These are phyloP conservation scores for Aspergillus bombycis DNA, from an alignment of 2,329 filamentous ascomycete genomes.

Conservation along the genomic window DNA sequence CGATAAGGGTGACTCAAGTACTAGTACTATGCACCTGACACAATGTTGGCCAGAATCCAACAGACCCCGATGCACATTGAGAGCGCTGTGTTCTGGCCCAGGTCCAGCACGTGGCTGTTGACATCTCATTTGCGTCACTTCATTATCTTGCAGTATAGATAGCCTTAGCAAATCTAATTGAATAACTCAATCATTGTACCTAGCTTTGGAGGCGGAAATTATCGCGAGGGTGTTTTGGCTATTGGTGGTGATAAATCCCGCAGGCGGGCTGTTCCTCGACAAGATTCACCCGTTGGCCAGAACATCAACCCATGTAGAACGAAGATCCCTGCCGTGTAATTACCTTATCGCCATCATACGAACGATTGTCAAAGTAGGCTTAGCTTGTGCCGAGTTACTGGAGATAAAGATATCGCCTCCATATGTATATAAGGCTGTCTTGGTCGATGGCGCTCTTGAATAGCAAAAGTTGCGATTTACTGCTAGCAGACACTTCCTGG, in stretches of 20 bases:
- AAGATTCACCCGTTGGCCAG: conserved; percentile 7
- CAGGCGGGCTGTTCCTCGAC: conserved; percentile 1
- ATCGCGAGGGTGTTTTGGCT: not conserved
- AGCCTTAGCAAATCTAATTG: conserved; percentile 11
- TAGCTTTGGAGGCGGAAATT: not conserved
- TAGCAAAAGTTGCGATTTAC: not conserved
- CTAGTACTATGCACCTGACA: not conserved
- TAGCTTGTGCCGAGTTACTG: not conserved
- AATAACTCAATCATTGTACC: not conserved
- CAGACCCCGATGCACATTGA: not conserved
- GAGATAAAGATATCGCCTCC: conserved; percentile 7
- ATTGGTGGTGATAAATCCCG: conserved; percentile 21
- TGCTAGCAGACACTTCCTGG: not conserved
- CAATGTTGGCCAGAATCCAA: not conserved
- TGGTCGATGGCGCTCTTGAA: not conserved
- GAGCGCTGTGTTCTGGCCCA: not conserved
- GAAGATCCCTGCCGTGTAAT: not conserved
- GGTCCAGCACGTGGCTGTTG: not conserved
- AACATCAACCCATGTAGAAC: conserved; percentile 1
- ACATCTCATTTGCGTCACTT: not conserved
- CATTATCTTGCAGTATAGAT: conserved; percentile 9
- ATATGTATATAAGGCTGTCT: not conserved
- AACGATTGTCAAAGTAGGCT: not conserved
- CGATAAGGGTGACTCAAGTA: not conserved
- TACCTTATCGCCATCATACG: conserved; percentile 2